phyloP scores from a whole-genome alignment of 2,329 filamentous ascomycete species.

The Aspergillus calidoustus region DNA sequence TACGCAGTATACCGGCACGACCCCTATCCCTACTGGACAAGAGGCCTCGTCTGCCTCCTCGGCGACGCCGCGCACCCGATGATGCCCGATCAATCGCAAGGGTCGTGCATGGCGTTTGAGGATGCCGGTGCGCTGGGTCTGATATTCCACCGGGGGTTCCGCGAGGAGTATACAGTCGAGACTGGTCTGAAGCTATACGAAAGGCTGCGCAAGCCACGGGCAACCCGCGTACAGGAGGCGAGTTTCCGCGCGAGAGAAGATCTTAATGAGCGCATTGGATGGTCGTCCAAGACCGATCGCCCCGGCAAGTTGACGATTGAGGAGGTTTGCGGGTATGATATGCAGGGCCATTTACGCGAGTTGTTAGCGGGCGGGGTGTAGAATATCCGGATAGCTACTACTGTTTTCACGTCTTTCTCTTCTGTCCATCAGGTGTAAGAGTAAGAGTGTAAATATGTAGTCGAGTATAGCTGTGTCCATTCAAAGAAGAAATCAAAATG shows the following conservation, averaged over 20 bases:
- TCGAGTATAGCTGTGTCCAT: too few species aligned
- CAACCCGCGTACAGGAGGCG: conserved; percentile 36
- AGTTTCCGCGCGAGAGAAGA: conserved; percentile 34
- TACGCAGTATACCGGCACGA: conserved; percentile 31
- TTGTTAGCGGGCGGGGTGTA: background rate
- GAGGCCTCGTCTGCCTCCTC: conserved; percentile 32
- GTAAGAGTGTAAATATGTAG: too few species aligned
- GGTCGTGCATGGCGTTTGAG: conserved; percentile 48
- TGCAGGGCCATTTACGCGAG: conserved; percentile 21
- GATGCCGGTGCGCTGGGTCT: conserved; percentile 46
- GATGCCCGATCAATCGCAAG: conserved; percentile 38
- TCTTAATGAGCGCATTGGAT: conserved; percentile 36
- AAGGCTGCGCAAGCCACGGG: conserved; percentile 33
- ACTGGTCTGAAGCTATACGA: conserved; percentile 35
- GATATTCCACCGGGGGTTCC: conserved; percentile 36
- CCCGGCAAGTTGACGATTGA: conserved; percentile 39
- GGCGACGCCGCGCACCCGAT: conserved; percentile 42
- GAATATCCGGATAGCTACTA: too few species aligned
- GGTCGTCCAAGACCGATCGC: conserved; percentile 31
- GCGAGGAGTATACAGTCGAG: conserved; percentile 23
- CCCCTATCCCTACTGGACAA: conserved; percentile 36
- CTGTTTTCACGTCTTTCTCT: too few species aligned
- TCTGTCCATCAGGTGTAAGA: too few species aligned
- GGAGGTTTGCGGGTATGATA: conserved; percentile 40
- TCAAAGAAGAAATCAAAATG: background rate